Evolutionary conservation across 805 yeast genomes (phyloP).

Genomic region (Cyberlindnera euphorbiae): DNA sequence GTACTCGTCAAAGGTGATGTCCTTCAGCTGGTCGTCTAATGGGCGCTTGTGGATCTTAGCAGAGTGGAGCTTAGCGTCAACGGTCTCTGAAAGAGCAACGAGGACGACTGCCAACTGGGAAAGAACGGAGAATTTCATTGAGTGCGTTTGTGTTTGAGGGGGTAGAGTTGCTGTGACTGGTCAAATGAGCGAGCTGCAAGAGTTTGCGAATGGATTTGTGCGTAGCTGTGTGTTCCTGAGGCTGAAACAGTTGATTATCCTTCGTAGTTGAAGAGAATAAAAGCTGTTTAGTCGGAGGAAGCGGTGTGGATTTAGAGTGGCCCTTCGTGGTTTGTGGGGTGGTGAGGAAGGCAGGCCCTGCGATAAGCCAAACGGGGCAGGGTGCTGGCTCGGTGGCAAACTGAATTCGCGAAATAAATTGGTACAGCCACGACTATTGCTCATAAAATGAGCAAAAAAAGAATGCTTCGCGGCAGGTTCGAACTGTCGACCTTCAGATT

Average conservation of each 20-base stretch:
- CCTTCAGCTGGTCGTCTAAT: constrained; percentile 50
- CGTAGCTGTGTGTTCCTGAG: too few relatives aligned
- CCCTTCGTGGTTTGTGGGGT: too few relatives aligned
- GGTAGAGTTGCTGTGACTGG: too few relatives aligned
- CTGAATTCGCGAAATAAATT: neutral
- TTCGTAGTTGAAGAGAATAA: too few relatives aligned
- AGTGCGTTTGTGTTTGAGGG: constrained; percentile 4
- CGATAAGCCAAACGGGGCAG: too few relatives aligned
- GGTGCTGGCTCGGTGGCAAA: too few relatives aligned
- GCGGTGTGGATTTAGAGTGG: too few relatives aligned
- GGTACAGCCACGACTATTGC: neutral
- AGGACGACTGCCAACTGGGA: constrained; percentile 22
- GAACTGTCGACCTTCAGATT: constrained; percentile 54
- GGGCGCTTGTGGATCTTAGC: constrained; percentile 59
- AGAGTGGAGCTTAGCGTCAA: constrained; percentile 47
- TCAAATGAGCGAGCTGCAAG: too few relatives aligned
- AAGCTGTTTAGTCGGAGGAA: too few relatives aligned
- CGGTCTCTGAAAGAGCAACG: constrained; percentile 37
- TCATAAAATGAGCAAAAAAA: constrained; percentile 12
- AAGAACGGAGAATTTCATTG: constrained; percentile 22
- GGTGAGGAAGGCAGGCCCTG: too few relatives aligned
- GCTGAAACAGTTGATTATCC: too few relatives aligned
- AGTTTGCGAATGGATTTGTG: too few relatives aligned
- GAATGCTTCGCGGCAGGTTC: constrained; percentile 47
- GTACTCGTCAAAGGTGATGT: constrained; percentile 47